A percentile compares a stretch with the other conserved stretches of the same genome.
Evolutionary conservation across 129 eudicot genomes (phyloP).

Genomic region (Flaveria linearis): DNA sequence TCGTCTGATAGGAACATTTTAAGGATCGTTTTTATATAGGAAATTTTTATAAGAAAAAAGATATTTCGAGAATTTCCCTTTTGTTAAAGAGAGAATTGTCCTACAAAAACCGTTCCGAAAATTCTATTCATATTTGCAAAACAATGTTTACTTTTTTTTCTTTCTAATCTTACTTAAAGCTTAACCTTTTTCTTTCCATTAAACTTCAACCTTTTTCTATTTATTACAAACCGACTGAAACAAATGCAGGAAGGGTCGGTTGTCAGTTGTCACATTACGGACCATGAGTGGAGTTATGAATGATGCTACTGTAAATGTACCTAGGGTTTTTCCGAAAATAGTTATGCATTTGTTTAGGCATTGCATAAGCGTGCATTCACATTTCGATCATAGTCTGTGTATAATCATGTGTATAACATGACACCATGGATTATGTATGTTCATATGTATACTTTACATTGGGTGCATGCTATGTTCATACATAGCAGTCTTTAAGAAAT

Average conservation of each 20-base stretch:
- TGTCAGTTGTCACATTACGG: neutral
- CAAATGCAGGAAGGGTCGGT: constrained; percentile 23
- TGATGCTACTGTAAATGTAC: constrained; percentile 34
- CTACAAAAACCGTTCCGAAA: too few relatives aligned
- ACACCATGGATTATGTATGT: constrained; percentile 32
- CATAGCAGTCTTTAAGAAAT: constrained; percentile 15
- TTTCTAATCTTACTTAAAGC: neutral
- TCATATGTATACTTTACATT: constrained; percentile 36
- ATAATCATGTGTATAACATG: constrained; percentile 41
- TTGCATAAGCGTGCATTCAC: constrained; percentile 35
- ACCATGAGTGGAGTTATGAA: constrained; percentile 20
- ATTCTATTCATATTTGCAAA: too few relatives aligned
- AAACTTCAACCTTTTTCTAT: neutral
- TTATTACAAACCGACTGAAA: neutral
- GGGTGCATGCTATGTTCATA: constrained; percentile 30
- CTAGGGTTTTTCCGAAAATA: constrained; percentile 27
- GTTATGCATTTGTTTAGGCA: constrained; percentile 22
- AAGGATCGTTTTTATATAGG: too few relatives aligned
- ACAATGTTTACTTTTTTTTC: too few relatives aligned
- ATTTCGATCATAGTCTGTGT: constrained; percentile 34
- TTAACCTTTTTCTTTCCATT: neutral
- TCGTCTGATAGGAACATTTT: too few relatives aligned
- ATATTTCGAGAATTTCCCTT: too few relatives aligned
- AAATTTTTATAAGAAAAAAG: too few relatives aligned
- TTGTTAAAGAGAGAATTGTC: too few relatives aligned